phyloP scores from a whole-genome alignment of 495 filamentous ascomycete species.

The Neurospora discreta region DNA sequence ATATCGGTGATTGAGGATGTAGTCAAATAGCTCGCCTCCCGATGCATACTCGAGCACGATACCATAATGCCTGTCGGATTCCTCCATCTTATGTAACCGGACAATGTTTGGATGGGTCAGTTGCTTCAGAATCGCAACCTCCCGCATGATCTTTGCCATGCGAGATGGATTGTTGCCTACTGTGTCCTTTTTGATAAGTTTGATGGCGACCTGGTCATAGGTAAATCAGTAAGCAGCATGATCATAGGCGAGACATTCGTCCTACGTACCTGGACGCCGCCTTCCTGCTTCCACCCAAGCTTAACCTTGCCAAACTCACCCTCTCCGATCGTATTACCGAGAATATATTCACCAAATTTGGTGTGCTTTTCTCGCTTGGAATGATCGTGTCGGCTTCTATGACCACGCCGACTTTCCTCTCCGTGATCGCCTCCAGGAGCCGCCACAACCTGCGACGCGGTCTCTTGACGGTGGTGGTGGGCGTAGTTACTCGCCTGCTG shows the following conservation, averaged over 20 bases:
- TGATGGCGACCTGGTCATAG: conserved; percentile 71
- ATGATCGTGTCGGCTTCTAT: conserved; percentile 72
- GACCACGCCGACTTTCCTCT: conserved; percentile 49
- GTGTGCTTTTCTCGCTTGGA: conserved; percentile 59
- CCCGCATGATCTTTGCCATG: conserved; percentile 92
- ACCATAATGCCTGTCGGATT: conserved; percentile 90
- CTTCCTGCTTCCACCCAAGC: conserved; percentile 96
- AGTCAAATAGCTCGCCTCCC: conserved; percentile 95
- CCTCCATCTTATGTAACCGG: conserved; percentile 93
- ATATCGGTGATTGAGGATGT: conserved; percentile 92
- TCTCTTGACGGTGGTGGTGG: conserved; percentile 20
- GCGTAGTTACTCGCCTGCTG: not conserved
- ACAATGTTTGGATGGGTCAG: conserved; percentile 90
- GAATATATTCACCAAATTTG: conserved; percentile 86
- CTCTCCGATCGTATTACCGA: conserved; percentile 95
- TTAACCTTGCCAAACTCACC: conserved; percentile 99
- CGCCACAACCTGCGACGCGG: conserved; percentile 44
- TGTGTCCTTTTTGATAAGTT: conserved; percentile 86
- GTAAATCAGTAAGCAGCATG: not conserved
- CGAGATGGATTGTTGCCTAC: conserved; percentile 77
- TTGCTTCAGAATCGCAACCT: conserved; percentile 86
- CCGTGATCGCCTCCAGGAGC: conserved; percentile 42
- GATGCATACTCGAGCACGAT: conserved; percentile 98
- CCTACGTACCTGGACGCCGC: conserved; percentile 59
- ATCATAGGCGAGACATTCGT: not conserved